Conservation (phyloP, 148 eudicot genomes). For the Heliosperma pusillum region DNA sequence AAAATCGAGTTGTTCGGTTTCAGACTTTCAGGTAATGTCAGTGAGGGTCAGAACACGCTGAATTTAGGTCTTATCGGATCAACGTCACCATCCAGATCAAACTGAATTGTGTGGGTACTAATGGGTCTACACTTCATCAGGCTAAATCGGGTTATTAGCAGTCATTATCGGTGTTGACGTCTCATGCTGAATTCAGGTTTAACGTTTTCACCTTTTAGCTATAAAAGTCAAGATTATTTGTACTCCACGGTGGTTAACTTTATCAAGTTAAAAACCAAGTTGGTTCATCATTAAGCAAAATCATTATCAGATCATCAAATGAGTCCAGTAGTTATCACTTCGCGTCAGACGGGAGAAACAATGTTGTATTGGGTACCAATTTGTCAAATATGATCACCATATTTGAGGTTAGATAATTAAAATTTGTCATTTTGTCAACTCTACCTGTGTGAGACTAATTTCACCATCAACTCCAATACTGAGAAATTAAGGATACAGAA, state of each 20-base stretch:
- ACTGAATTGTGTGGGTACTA: not conserved
- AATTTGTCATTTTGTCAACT: not conserved
- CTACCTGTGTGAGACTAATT: not conserved
- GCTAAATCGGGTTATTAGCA: not conserved
- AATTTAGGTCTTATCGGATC: not conserved
- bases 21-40: not conserved
- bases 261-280: not conserved
- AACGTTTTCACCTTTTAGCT: not conserved
- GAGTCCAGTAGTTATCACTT: not conserved
- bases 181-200: not conserved
- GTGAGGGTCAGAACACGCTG: not conserved
- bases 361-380: not conserved
- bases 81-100: not conserved
- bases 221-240: not conserved
- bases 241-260: not conserved
- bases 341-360: not conserved
- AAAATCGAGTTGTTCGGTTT: too few relatives aligned
- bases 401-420: not conserved
- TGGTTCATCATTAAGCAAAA: not conserved
- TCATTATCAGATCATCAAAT: not conserved
- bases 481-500: not conserved
- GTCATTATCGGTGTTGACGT: not conserved
- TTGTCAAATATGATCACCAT: not conserved
- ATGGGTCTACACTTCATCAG: too few relatives aligned
- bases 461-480: not conserved